Percentiles rank a stretch among this genome's conserved stretches.
These are phyloP conservation scores for Hysterangium stoloniferum DNA, from an alignment of 768 basidiomycete species.

Conservation along the genomic window DNA sequence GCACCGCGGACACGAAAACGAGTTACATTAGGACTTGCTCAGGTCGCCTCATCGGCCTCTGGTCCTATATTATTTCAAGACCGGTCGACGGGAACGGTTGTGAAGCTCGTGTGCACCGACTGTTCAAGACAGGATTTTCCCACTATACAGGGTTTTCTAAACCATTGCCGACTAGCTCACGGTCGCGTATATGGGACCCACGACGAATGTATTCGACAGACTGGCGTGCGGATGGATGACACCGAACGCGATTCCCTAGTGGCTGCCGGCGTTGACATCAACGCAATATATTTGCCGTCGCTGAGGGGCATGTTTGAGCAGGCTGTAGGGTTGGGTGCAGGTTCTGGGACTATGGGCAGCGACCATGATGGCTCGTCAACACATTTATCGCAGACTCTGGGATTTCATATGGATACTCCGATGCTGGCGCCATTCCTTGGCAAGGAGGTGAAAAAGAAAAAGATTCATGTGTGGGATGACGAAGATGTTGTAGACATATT, in stretches of 20 bases:
- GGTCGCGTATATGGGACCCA: slow-evolving; percentile 41
- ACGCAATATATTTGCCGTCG: slow-evolving; percentile 37
- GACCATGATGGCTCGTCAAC: slow-evolving; percentile 14
- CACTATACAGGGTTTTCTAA: slow-evolving; percentile 43
- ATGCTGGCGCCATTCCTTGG: slow-evolving; percentile 45
- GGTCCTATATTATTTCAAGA: slow-evolving; percentile 8
- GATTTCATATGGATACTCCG: slow-evolving; percentile 43
- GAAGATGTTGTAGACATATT: slow-evolving; percentile 29
- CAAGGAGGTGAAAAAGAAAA: slow-evolving; percentile 32
- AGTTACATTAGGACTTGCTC: slow-evolving; percentile 19
- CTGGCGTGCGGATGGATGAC: slow-evolving; percentile 30
- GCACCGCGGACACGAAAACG: slow-evolving; percentile 22
- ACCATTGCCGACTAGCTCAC: slow-evolving; percentile 45
- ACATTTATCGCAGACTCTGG: slow-evolving; percentile 40
- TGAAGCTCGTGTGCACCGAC: slow-evolving; percentile 35
- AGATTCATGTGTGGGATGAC: slow-evolving; percentile 31
- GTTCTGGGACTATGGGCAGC: slow-evolving; percentile 4
- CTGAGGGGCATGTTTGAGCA: slow-evolving; percentile 41
- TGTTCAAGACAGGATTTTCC: slow-evolving; percentile 42
- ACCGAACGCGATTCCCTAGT: slow-evolving; percentile 28
- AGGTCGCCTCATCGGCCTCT: background rate
- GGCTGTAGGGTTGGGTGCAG: slow-evolving; percentile 34
- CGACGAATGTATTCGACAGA: slow-evolving; percentile 42
- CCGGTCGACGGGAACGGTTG: slow-evolving; percentile 20
- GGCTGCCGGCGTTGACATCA: slow-evolving; percentile 33